Evolutionary conservation across 495 filamentous ascomycete genomes (phyloP).

Genomic region (Hypoxylon crocopeplum): DNA sequence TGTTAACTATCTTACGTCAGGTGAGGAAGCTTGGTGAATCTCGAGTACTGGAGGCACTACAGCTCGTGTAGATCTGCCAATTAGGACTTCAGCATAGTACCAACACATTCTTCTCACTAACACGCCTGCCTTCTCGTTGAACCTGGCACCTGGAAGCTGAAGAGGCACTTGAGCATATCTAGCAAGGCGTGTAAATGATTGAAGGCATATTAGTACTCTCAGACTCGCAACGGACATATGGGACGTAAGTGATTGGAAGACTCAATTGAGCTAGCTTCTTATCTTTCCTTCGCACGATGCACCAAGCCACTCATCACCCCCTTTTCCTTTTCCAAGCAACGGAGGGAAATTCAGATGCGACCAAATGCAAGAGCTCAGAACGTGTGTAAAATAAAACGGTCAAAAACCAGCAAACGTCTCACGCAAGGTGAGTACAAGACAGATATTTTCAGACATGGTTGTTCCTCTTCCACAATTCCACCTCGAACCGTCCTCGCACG

Average conservation of each 20-base stretch:
- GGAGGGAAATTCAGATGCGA: constrained; percentile 19
- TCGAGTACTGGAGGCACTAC: too few species aligned
- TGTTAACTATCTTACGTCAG: too few species aligned
- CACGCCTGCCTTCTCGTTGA: too few species aligned
- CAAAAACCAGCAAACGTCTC: constrained; percentile 30
- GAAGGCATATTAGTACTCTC: too few species aligned
- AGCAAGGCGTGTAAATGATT: too few species aligned
- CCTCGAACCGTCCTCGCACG: constrained; percentile 39
- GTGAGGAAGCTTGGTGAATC: too few species aligned
- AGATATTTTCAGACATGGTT: constrained; percentile 6
- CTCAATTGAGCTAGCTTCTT: constrained; percentile 29
- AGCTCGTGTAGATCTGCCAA: too few species aligned
- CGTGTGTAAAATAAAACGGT: constrained; percentile 6
- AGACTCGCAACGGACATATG: background rate
- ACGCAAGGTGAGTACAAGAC: constrained; percentile 22
- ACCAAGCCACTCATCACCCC: background rate
- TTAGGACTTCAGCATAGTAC: too few species aligned
- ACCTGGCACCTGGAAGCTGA: too few species aligned
- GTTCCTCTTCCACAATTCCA: constrained; percentile 32
- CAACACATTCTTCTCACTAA: too few species aligned
- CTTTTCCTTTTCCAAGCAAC: constrained; percentile 25
- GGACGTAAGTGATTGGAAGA: background rate
- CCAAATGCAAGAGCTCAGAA: constrained; percentile 9
- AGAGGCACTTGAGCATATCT: too few species aligned
- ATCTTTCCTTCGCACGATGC: constrained; percentile 7